Base-by-base conservation (phyloP, 1,284 basidiomycete species). In the Ceratobasidium papillatum region DNA sequence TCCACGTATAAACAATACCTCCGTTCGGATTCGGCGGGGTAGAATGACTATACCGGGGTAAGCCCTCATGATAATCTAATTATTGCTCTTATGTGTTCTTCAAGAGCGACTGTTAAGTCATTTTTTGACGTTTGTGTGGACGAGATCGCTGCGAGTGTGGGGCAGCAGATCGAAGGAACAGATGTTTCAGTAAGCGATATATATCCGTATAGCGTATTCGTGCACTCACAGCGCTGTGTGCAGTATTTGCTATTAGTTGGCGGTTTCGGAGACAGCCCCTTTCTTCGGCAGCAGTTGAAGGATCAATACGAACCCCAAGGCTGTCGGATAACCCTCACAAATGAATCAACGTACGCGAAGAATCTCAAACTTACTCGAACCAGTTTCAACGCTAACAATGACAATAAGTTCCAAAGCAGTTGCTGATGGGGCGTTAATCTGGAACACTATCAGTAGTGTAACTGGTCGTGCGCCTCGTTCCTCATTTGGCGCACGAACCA, bases 211-310 rank as follows among this genome's bases (percentile, higher is more conserved):
- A 27, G n/a, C n/a, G 8, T 8, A 30, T 8, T 5, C 27, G 25
- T 30, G 8, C 19, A 7, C 34, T 62, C 17, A 62, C 17, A 38
- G 5, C 9, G 17, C 12, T n/a, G n/a, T n/a, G n/a, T 19, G 34
- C 47, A 76, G 76, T 43, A 74, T 25, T 52, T 76, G n/a, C 38
- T 76, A 1, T 45, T 76, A 19, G 75, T 76, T 9, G 75, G 75
- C 2, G 75, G 75, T 22, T 76, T 76, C 64, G 75, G 69, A 47
- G 75, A 76, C 32, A 66, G 61, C 19, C 62, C 61, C 19, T 74
- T 61, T 41, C 63, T 76, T 17, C 72, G 72, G 27, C 36, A 69
- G 22, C 38, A 62, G 36, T 64, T 76, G 22, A 61, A 43, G n/a
- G 43, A 58, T 17, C 56, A 49, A 12, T 68, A 68, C 22, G 54